Conservation (phyloP, 768 basidiomycete species). For the Vararia minispora region DNA sequence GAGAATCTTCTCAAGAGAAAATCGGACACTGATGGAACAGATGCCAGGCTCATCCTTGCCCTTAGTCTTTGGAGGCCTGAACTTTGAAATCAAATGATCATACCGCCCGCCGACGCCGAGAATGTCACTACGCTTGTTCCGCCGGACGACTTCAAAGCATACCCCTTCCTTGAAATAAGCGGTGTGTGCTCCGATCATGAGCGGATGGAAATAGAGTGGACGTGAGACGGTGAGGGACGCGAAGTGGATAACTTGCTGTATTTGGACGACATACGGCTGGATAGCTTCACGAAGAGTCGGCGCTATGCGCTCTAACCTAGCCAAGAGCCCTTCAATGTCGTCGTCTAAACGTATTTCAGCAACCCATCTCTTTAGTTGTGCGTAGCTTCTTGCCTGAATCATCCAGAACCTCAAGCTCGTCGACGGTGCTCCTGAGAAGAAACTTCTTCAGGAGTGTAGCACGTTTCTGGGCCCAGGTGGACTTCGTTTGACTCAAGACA, state of each 20-base stretch:
- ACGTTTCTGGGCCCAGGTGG: conserved; percentile 57
- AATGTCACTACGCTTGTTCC: conserved; percentile 54
- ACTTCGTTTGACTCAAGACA: conserved; percentile 55
- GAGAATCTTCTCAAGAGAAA: conserved; percentile 71
- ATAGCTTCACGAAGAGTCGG: conserved; percentile 39
- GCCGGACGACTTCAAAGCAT: conserved; percentile 62
- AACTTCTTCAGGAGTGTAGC: conserved; percentile 59
- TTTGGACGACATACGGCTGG: conserved; percentile 42
- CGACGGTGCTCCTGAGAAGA: conserved; percentile 50
- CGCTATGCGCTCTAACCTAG: conserved; percentile 49
- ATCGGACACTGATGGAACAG: conserved; percentile 66
- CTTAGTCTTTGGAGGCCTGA: conserved; percentile 43
- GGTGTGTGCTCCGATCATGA: conserved; percentile 61
- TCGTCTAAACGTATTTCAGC: conserved; percentile 31
- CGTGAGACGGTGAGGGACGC: conserved; percentile 46
- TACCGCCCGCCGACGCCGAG: conserved; percentile 84
- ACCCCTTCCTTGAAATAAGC: conserved; percentile 63
- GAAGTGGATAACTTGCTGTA: conserved; percentile 50
- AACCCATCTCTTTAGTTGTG: not conserved
- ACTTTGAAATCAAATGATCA: conserved; percentile 55
- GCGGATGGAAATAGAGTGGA: conserved; percentile 57
- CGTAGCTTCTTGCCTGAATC: conserved; percentile 37
- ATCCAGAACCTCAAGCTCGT: conserved; percentile 63
- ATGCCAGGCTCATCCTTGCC: conserved; percentile 38
- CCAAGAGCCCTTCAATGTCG: conserved; percentile 45